Evolutionary conservation across 2,329 filamentous ascomycete genomes (phyloP).

Genomic region (Trichoderma semiorbis): DNA sequence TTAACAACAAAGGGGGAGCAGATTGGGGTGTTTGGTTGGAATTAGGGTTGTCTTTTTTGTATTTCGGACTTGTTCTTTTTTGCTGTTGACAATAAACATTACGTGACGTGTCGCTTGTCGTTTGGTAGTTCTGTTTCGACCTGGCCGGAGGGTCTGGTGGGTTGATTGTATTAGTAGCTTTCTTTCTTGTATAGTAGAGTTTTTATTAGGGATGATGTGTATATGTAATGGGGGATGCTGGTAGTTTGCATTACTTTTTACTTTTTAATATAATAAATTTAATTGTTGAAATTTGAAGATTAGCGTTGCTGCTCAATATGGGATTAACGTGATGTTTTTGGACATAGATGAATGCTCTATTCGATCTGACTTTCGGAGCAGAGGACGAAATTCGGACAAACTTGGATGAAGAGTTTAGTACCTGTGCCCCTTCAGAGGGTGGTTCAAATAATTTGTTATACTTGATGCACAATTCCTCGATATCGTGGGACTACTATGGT

Average conservation of each 20-base stretch:
- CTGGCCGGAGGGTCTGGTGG: neutral
- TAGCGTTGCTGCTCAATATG: neutral
- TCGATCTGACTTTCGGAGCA: neutral
- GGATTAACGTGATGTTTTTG: neutral
- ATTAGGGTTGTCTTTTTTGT: neutral
- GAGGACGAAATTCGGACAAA: neutral
- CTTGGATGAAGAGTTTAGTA: neutral
- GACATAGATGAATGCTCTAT: neutral
- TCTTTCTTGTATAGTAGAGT: neutral
- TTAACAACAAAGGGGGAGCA: neutral
- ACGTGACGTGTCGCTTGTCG: constrained; percentile 7
- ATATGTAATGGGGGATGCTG: neutral
- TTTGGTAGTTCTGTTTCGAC: neutral
- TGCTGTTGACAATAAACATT: constrained; percentile 11
- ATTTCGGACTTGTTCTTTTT: neutral
- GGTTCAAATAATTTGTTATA: neutral
- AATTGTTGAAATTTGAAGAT: neutral
- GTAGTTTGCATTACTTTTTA: neutral
- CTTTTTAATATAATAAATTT: neutral
- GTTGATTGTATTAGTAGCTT: constrained; percentile 9
- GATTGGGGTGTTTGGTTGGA: constrained; percentile 7
- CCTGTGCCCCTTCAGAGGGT: neutral
- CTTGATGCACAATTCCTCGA: neutral
- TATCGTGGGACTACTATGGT: neutral
- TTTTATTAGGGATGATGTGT: neutral